These are phyloP conservation scores for Colletotrichum simmondsii DNA, from an alignment of 2,329 filamentous ascomycete genomes.

Conservation along the genomic window DNA sequence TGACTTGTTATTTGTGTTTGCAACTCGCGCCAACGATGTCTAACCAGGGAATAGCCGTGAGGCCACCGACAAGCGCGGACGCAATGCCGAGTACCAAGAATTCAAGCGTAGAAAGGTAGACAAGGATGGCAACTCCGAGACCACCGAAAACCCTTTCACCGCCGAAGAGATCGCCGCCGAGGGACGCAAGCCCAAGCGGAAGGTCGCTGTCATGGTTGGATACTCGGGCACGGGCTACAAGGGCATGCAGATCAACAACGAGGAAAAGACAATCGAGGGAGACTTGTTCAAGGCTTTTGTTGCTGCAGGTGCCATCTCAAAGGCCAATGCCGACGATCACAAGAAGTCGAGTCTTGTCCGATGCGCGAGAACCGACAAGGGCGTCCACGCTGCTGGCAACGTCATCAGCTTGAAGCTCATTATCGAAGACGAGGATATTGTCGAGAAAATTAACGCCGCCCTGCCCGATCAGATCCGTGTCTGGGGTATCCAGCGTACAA, in stretches of 20 bases:
- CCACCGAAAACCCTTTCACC: conserved; percentile 59
- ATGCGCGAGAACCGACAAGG: conserved; percentile 96
- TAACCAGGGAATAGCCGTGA: conserved; percentile 49
- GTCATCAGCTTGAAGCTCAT: conserved; percentile 96
- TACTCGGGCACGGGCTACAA: conserved; percentile 97
- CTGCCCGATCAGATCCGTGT: conserved; percentile 91
- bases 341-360: conserved; percentile 95
- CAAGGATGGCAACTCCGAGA: conserved; percentile 45
- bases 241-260: conserved; percentile 89
- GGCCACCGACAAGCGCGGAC: conserved; percentile 51
- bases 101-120: conserved; percentile 55
- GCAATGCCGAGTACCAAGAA: conserved; percentile 52
- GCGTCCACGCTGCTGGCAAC: conserved; percentile 95
- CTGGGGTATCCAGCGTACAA: conserved; percentile 92
- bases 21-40: conserved; percentile 32
- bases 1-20: neutral
- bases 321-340: conserved; percentile 95
- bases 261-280: conserved; percentile 93
- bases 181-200: conserved; percentile 89
- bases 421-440: conserved; percentile 87
- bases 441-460: conserved; percentile 89
- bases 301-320: conserved; percentile 90
- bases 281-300: conserved; percentile 95
- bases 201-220: conserved; percentile 94
- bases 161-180: conserved; percentile 91